Evolutionary conservation across 2,329 filamentous ascomycete genomes (phyloP).

Genomic region (Pseudopithomyces chartarum): DNA sequence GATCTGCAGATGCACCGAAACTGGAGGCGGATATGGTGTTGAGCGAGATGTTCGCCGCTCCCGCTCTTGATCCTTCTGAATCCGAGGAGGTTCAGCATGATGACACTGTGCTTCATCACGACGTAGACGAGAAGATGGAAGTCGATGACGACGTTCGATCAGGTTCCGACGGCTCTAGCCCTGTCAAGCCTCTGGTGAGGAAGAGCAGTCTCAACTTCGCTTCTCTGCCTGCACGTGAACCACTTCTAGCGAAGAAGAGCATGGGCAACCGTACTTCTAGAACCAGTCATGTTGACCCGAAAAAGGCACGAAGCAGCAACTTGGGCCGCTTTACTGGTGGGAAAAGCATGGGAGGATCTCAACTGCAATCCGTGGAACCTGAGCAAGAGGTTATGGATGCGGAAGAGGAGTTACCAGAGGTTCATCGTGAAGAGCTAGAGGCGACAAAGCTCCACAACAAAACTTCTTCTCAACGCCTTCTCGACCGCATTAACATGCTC

Average conservation of each 20-base stretch:
- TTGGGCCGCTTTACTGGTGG: slow-evolving; percentile 75
- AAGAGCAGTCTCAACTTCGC: slow-evolving; percentile 97
- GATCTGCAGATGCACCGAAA: slow-evolving; percentile 25
- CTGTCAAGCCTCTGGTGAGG: slow-evolving; percentile 75
- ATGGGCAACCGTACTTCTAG: slow-evolving; percentile 73
- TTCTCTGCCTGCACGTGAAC: slow-evolving; percentile 87
- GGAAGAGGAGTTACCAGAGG: slow-evolving; percentile 47
- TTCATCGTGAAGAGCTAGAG: slow-evolving; percentile 53
- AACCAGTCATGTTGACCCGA: slow-evolving; percentile 76
- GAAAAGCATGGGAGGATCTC: slow-evolving; percentile 63
- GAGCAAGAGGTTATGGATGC: slow-evolving; percentile 59
- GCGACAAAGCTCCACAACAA: slow-evolving; percentile 72
- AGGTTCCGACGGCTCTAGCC: slow-evolving; percentile 73
- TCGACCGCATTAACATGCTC: slow-evolving; percentile 87
- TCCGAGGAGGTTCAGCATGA: slow-evolving; percentile 32
- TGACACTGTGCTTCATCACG: slow-evolving; percentile 36
- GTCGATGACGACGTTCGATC: slow-evolving; percentile 62
- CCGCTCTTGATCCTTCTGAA: slow-evolving; percentile 27
- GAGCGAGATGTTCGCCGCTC: slow-evolving; percentile 23
- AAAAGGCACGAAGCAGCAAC: slow-evolving; percentile 68
- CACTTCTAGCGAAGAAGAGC: slow-evolving; percentile 82
- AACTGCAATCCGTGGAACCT: slow-evolving; percentile 36
- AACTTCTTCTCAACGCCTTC: slow-evolving; percentile 89
- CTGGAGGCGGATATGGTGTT: slow-evolving; percentile 26
- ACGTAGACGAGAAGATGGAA: slow-evolving; percentile 47